These are phyloP conservation scores for Boletellus sp. DNA, from an alignment of 768 basidiomycete genomes.

Conservation along the genomic window DNA sequence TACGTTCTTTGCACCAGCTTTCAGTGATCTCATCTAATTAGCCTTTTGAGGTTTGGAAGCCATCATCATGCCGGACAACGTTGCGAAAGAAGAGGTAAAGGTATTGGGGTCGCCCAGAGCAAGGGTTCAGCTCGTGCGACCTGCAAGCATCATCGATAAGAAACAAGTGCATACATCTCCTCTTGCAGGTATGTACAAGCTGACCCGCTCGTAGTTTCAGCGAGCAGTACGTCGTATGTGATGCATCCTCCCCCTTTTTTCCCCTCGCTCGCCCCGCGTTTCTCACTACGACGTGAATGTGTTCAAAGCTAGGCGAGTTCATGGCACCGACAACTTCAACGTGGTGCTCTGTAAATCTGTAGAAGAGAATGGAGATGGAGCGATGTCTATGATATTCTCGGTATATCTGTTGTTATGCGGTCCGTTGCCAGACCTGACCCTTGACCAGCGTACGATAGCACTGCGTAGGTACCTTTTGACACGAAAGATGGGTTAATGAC, in stretches of 20 bases:
- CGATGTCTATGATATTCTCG: conserved; percentile 21
- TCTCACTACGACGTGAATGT: neutral
- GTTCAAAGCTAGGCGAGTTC: no score
- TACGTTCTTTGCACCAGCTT: conserved; percentile 28
- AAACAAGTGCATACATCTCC: conserved; percentile 61
- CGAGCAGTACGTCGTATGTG: conserved; percentile 61
- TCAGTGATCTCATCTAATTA: no score
- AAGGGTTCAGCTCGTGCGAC: conserved; percentile 81
- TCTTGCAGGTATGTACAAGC: neutral
- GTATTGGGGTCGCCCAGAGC: conserved; percentile 83
- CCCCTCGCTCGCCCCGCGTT: neutral
- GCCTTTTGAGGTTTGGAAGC: conserved; percentile 40
- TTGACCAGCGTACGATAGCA: conserved; percentile 34
- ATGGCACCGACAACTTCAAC: no score
- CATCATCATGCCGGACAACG: conserved; percentile 87
- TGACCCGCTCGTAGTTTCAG: neutral
- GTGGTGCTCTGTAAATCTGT: neutral
- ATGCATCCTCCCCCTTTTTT: neutral
- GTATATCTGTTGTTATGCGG: conserved; percentile 27
- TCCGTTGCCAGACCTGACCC: conserved; percentile 26
- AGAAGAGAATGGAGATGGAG: neutral
- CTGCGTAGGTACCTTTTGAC: conserved; percentile 54
- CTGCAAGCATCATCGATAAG: conserved; percentile 94
- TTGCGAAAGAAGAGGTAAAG: conserved; percentile 87
- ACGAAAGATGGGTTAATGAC: conserved; percentile 87